Evolutionary conservation across 306 rosid species (phyloP).

Genomic region (Cucumis hystrix): DNA sequence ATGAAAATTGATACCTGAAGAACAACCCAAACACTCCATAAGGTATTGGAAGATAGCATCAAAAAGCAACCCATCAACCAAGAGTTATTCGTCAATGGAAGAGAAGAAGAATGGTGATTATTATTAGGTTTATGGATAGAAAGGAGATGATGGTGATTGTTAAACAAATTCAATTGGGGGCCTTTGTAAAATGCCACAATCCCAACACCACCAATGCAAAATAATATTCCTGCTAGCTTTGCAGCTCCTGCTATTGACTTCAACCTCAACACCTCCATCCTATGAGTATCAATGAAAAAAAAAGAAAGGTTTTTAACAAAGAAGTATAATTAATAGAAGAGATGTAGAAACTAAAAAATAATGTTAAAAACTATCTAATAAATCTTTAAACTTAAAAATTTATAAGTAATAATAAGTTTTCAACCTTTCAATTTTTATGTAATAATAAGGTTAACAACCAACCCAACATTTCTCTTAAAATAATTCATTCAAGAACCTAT

Average conservation of each 20-base stretch:
- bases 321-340: no score
- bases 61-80: slow-evolving; percentile 85
- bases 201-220: slow-evolving; percentile 52
- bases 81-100: slow-evolving; percentile 15
- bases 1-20: slow-evolving; percentile 36
- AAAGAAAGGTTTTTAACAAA: no score
- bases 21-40: slow-evolving; percentile 72
- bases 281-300: neutral
- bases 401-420: no score
- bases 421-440: no score
- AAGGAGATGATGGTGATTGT: slow-evolving; percentile 16
- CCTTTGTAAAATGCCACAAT: slow-evolving; percentile 65
- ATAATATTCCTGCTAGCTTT: slow-evolving; percentile 48
- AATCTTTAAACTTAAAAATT: no score
- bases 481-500: no score
- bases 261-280: slow-evolving; percentile 52
- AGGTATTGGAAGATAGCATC: slow-evolving; percentile 55
- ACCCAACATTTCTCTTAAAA: no score
- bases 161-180: slow-evolving; percentile 32
- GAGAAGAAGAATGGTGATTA: neutral
- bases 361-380: no score
- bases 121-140: slow-evolving; percentile 11
- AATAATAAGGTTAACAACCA: no score
- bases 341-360: no score
- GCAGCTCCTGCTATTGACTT: slow-evolving; percentile 42